A percentile compares a stretch with the other conserved stretches of the same genome.
phyloP scores from a whole-genome alignment of 768 basidiomycete genomes.

The Boletellus sp. region DNA sequence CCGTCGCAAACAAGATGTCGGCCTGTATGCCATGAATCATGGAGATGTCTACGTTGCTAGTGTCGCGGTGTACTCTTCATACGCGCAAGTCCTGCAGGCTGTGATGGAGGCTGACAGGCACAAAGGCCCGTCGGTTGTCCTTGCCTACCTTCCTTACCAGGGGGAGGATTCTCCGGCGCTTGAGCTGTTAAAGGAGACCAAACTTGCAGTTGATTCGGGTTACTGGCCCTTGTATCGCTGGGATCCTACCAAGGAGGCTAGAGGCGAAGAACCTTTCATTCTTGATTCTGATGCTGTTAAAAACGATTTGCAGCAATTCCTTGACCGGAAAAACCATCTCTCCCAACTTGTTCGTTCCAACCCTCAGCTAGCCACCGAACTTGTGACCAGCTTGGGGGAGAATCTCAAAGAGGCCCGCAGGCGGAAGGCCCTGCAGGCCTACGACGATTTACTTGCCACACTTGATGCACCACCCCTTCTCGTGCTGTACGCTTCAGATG shows the following conservation, averaged over 20 bases:
- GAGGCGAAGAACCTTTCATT: slow-evolving; percentile 79
- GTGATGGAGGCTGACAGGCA: slow-evolving; percentile 88
- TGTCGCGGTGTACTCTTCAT: slow-evolving; percentile 93
- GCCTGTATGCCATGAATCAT: slow-evolving; percentile 97
- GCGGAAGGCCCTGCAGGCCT: slow-evolving; percentile 76
- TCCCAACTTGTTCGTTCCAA: slow-evolving; percentile 84
- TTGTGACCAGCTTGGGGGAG: slow-evolving; percentile 82
- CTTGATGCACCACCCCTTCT: slow-evolving; percentile 88
- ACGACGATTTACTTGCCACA: slow-evolving; percentile 75
- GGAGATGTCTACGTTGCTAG: slow-evolving; percentile 96
- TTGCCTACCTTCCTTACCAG: slow-evolving; percentile 91
- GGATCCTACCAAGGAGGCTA: slow-evolving; percentile 81
- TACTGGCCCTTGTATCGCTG: slow-evolving; percentile 99
- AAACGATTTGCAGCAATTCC: slow-evolving; percentile 88
- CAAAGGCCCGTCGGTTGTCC: slow-evolving; percentile 84
- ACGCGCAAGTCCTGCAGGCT: slow-evolving; percentile 89
- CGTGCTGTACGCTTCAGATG: slow-evolving; percentile 92
- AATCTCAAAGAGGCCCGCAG: slow-evolving; percentile 80
- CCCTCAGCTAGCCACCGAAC: slow-evolving; percentile 75
- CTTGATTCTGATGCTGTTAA: slow-evolving; percentile 94
- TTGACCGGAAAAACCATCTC: slow-evolving; percentile 94
- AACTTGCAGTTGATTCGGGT: slow-evolving; percentile 91
- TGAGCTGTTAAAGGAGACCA: slow-evolving; percentile 94
- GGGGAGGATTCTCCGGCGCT: slow-evolving; percentile 75
- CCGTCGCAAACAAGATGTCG: slow-evolving; percentile 92